Percentiles rank a stretch among this genome's conserved stretches.
These are phyloP conservation scores for Phaeosphaeriaceae sp. DNA, from an alignment of 2,329 filamentous ascomycete species.

Conservation along the genomic window DNA sequence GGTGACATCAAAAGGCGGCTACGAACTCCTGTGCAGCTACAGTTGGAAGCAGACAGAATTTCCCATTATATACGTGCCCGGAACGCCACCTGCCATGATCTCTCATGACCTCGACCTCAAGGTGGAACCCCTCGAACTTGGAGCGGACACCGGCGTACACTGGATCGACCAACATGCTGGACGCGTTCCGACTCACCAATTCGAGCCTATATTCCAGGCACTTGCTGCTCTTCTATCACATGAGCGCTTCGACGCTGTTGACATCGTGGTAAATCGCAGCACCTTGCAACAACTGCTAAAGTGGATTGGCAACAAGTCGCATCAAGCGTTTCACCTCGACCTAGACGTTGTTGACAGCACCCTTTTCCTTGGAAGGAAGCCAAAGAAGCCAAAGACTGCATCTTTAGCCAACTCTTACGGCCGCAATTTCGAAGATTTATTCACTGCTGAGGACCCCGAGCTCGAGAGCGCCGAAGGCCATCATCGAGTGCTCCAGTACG, in stretches of 20 bases:
- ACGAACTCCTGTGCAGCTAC: constrained; percentile 16
- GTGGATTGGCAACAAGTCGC: constrained; percentile 23
- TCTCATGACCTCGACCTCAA: neutral
- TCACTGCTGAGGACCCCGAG: constrained; percentile 26
- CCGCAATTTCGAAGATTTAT: constrained; percentile 38
- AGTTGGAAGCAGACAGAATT: constrained; percentile 5
- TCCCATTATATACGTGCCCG: constrained; percentile 11
- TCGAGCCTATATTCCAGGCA: constrained; percentile 30
- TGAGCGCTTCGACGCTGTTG: constrained; percentile 15
- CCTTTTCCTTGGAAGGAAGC: constrained; percentile 43
- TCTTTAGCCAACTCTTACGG: constrained; percentile 34
- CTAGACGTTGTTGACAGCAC: constrained; percentile 42
- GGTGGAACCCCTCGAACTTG: neutral
- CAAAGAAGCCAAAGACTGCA: constrained; percentile 17
- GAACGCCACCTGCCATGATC: constrained; percentile 3
- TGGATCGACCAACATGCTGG: constrained; percentile 39
- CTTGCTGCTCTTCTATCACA: constrained; percentile 21
- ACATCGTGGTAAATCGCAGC: constrained; percentile 29
- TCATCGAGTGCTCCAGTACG: constrained; percentile 28
- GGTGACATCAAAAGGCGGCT: neutral
- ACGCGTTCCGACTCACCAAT: constrained; percentile 38
- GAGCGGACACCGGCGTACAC: constrained; percentile 7
- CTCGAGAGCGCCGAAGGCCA: constrained; percentile 25
- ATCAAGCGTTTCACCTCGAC: constrained; percentile 41
- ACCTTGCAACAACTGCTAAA: constrained; percentile 27